Base-by-base conservation (phyloP, 805 yeast species). In the Teunomyces aglyptinius region DNA sequence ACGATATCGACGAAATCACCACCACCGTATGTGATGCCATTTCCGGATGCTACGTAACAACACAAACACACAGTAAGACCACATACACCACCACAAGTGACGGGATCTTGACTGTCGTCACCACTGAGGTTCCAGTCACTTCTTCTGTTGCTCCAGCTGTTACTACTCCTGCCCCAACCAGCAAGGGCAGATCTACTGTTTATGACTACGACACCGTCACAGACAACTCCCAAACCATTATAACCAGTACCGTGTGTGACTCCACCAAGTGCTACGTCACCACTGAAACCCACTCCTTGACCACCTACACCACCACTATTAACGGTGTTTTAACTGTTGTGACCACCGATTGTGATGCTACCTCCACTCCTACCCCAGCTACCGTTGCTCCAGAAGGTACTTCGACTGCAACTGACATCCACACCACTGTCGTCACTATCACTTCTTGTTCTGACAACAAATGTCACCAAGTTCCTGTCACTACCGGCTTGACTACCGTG, bases 91-190 rank as follows among this genome's bases (percentile, higher is more conserved):
- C 73, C 33, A 64, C 68, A 5, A 61, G 68, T 6, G 64, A 71
- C 46, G 77, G 77, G 27, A 47, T 65, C 18, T 60, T 65, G 55
- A 71, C 76, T n/a, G 69, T 69, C 7, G 44, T 67, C 38, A 67
- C 70, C 26, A 62, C 70, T 5, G 66, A 50, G 6, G 52, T 62
- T 13, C 75, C 73, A 13, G 56, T 50, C 32, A 15, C 42, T 19
- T 31, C 50, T 13, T 6, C 36, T 29, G 41, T 44, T 15, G 16
- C 40, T 12, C 13, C 48, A 19, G 27, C 26, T 15, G 31, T 43
- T 10, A 15, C 42, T 32, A 36, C 35, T 29, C 29, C 43, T 12
- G 16, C 20, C 11, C 24, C 40, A 26, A 18, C n/a, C 38, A 7
- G 28, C 32, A 26, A 26, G 19, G 12, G n/a, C 10, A 11, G 32